A percentile compares a stretch with the other conserved stretches of the same genome.
These are phyloP conservation scores for Pseudohyphozyma bogoriensis DNA, from an alignment of 768 basidiomycete genomes.

Conservation along the genomic window DNA sequence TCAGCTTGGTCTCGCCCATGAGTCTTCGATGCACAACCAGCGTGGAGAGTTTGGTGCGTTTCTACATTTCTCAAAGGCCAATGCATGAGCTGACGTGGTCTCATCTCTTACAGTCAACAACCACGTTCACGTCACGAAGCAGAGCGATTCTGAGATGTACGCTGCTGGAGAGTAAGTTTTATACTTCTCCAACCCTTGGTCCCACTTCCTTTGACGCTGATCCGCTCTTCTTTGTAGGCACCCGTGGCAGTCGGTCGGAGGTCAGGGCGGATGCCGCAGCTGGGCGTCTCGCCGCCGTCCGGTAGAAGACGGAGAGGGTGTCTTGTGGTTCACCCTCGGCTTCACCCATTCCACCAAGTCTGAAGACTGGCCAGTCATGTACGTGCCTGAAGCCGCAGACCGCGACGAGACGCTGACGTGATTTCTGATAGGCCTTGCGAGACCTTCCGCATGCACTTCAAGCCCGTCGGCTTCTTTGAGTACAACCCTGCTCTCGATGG, in stretches of 20 bases:
- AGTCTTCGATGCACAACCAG: constrained; percentile 17
- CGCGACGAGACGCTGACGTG: too few relatives aligned
- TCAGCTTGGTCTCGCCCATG: constrained; percentile 32
- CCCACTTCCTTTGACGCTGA: too few relatives aligned
- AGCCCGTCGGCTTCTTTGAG: constrained; percentile 11
- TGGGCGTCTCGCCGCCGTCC: background rate
- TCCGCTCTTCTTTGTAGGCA: too few relatives aligned
- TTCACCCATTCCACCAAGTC: constrained; percentile 1
- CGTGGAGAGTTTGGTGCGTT: constrained; percentile 35
- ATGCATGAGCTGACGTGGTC: too few relatives aligned
- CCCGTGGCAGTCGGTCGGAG: constrained; percentile 1
- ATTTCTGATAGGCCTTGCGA: too few relatives aligned
- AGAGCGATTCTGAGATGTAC: constrained; percentile 33
- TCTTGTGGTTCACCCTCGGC: constrained; percentile 2
- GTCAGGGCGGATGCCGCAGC: background rate
- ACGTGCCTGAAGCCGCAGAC: too few relatives aligned
- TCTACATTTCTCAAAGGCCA: too few relatives aligned
- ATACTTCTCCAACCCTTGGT: too few relatives aligned
- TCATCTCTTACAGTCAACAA: too few relatives aligned
- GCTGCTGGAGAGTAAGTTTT: constrained; percentile 3
- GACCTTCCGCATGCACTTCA: constrained; percentile 8
- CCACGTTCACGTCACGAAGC: constrained; percentile 31
- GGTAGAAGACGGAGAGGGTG: background rate
- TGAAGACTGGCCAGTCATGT: constrained; percentile 4
- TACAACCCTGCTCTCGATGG: constrained; percentile 1